Conservation (phyloP, 2,329 filamentous ascomycete genomes). For the Beauveria pseudobassiana region DNA sequence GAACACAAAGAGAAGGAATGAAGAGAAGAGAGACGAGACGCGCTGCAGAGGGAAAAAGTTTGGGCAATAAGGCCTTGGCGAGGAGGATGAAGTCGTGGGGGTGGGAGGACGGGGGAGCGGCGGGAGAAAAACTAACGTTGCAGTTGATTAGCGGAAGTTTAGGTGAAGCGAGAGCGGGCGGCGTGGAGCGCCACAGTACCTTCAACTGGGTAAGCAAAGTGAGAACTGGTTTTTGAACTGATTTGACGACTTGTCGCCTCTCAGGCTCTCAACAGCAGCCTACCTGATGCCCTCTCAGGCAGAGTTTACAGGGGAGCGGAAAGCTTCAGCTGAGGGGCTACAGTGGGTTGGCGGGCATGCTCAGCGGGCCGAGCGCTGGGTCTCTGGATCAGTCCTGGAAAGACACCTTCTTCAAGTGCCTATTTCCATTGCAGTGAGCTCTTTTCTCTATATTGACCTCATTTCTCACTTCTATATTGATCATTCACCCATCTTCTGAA, state of each 20-base stretch:
- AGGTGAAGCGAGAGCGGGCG: neutral
- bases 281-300: neutral
- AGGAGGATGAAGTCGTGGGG: neutral
- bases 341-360: neutral
- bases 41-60: neutral
- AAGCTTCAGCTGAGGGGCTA: neutral
- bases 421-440: too few species aligned
- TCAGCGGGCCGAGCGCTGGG: neutral
- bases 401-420: too few species aligned
- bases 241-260: too few species aligned
- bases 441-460: too few species aligned
- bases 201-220: too few species aligned
- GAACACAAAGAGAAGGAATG: neutral
- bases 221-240: too few species aligned
- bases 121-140: neutral
- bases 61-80: neutral
- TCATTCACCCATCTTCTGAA: too few species aligned
- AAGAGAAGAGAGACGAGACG: neutral
- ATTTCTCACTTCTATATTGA: too few species aligned
- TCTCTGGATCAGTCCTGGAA: too few species aligned
- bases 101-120: neutral
- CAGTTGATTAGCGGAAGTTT: neutral
- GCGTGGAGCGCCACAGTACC: neutral
- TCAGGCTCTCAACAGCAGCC: too few species aligned
- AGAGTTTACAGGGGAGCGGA: neutral